Evolutionary conservation across 306 rosid species (phyloP).

Genomic region (Glycine latifolia): DNA sequence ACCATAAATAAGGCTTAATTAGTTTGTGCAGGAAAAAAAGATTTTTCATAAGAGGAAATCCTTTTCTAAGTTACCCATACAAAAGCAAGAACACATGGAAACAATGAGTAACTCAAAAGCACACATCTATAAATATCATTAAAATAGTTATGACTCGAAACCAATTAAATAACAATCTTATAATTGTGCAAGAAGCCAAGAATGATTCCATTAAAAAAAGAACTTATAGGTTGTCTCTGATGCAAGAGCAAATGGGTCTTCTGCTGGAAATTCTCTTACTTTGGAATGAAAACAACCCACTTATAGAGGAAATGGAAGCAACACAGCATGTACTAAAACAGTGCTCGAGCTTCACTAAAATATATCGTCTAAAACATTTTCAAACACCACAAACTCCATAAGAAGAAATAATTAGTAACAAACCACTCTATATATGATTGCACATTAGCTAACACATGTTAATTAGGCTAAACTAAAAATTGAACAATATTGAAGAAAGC

Average conservation of each 20-base stretch:
- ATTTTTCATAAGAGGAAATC: no score
- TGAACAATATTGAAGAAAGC: neutral
- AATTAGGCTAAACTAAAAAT: neutral
- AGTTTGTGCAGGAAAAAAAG: no score
- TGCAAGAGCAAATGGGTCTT: constrained; percentile 71
- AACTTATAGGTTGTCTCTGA: constrained; percentile 88
- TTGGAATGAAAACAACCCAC: constrained; percentile 88
- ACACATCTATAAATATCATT: no score
- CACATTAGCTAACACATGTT: neutral
- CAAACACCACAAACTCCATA: constrained; percentile 15
- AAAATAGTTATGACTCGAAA: neutral
- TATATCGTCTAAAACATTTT: constrained; percentile 50
- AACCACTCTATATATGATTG: neutral
- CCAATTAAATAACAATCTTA: neutral
- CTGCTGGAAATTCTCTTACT: constrained; percentile 53
- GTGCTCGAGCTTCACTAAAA: constrained; percentile 48
- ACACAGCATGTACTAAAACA: constrained; percentile 24
- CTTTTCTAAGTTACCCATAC: no score
- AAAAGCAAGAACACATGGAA: no score
- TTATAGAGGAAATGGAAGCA: constrained; percentile 49
- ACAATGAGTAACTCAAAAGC: no score
- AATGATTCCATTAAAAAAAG: neutral
- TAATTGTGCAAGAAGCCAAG: neutral
- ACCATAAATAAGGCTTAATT: no score
- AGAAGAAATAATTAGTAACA: constrained; percentile 39